Conservation (phyloP, 2,329 filamentous ascomycete species). For the Venturia asperata region DNA sequence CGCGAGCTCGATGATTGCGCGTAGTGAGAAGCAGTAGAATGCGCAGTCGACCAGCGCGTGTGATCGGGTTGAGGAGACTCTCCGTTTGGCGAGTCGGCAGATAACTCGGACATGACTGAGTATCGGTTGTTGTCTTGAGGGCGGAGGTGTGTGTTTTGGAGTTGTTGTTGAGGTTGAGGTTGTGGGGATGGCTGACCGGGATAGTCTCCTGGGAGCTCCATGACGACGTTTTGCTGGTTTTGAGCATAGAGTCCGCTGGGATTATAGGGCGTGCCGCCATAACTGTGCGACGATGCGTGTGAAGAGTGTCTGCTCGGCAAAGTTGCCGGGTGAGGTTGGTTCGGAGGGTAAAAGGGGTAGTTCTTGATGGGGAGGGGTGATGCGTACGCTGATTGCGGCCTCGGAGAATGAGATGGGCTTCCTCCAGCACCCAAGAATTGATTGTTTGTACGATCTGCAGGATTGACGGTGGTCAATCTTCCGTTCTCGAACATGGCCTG, state of each 20-base stretch:
- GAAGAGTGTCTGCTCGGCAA: slow-evolving; percentile 1
- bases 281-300: slow-evolving; percentile 8
- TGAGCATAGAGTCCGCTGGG: slow-evolving; percentile 21
- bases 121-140: slow-evolving; percentile 25
- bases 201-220: slow-evolving; percentile 39
- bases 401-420: slow-evolving; percentile 22
- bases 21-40: slow-evolving; percentile 17
- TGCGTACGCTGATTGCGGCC: slow-evolving; percentile 4
- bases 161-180: slow-evolving; percentile 13
- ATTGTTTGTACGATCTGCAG: slow-evolving; percentile 29
- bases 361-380: background rate
- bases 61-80: slow-evolving; percentile 28
- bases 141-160: slow-evolving; percentile 24
- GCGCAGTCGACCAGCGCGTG: slow-evolving; percentile 29
- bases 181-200: slow-evolving; percentile 30
- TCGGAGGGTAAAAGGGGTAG: background rate
- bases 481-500: slow-evolving; percentile 62
- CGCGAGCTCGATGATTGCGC: slow-evolving; percentile 25
- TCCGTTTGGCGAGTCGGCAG: slow-evolving; percentile 17
- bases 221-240: slow-evolving; percentile 25
- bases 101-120: slow-evolving; percentile 25
- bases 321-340: slow-evolving; percentile 5
- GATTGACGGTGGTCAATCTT: slow-evolving; percentile 53
- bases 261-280: slow-evolving; percentile 5
- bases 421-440: background rate